Evolutionary conservation across 108 stramenopile species (phyloP).

Genomic region (Cyclotella distinguenda): DNA sequence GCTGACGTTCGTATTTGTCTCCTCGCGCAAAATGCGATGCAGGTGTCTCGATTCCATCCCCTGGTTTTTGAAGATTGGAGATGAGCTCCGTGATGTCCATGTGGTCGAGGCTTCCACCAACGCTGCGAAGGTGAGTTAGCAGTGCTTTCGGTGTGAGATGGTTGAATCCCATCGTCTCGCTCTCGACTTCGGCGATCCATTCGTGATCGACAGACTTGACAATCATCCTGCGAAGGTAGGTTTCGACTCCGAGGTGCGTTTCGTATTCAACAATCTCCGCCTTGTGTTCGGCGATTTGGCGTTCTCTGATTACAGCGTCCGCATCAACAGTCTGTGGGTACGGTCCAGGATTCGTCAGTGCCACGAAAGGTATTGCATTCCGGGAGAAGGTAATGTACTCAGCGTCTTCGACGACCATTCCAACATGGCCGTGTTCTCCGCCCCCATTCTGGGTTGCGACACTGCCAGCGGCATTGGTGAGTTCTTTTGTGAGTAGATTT

Average conservation of each 20-base stretch:
- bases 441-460: slow-evolving; percentile 17
- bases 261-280: slow-evolving; percentile 7
- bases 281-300: slow-evolving; percentile 20
- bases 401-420: slow-evolving; percentile 15
- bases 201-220: slow-evolving; percentile 19
- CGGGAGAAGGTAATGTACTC: slow-evolving; percentile 7
- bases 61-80: background rate
- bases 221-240: slow-evolving; percentile 1
- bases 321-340: slow-evolving; percentile 8
- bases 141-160: slow-evolving; percentile 15
- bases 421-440: slow-evolving; percentile 20
- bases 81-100: slow-evolving; percentile 12
- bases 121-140: background rate
- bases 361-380: background rate
- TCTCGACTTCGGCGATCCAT: slow-evolving; percentile 23
- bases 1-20: background rate
- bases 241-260: background rate
- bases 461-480: slow-evolving; percentile 5
- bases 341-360: slow-evolving; percentile 8
- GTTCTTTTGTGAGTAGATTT: slow-evolving; percentile 7
- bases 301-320: background rate
- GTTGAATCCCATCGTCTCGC: slow-evolving; percentile 33
- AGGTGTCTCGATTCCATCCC: slow-evolving; percentile 11
- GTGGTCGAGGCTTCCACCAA: slow-evolving; percentile 9
- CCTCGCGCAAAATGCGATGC: background rate